Evolutionary conservation across 2,329 filamentous ascomycete genomes (phyloP), one percentile per base, ranked within the genome.

Genomic region (Xylariaceae sp.): DNA sequence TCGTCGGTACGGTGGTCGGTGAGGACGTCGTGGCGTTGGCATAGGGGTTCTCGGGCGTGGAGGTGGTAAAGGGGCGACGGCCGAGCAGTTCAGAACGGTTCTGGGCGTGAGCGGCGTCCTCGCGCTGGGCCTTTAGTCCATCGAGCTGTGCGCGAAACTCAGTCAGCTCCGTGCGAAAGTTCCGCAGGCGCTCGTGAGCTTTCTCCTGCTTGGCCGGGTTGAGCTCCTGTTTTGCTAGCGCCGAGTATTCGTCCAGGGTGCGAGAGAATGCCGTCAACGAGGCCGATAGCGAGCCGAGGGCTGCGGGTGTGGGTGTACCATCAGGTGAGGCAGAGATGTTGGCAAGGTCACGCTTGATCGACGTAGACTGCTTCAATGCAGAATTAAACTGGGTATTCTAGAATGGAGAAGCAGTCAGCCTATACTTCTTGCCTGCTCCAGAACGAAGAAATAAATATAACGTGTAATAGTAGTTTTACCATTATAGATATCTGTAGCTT

Each of bases 201-300:
- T 97, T 96, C 55, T 94, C 88, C 64, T 96, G 90, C 75, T 97
- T 99, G 55, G 90, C 88, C 4, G 89, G 83, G 51, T 96, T 92
- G 26, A 96, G 84, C 73, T 99, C 94, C 66, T 93, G 89, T 61
- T 90, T 89, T 1, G 92, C 88, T 24, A 96, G 84, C 50, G 83
- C 82, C 66, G 88, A 85, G 78, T 99, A 99, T 70, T 97, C 92
- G 75, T 97, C 92, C 60, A 99, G 81, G 1, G 91, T 96, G 57
- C 94, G 91, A 40, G 89, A 84, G 72, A 99, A 92, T 55, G 92
- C 85, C 0, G 76, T 75, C 7, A 78, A 64, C 6, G 88, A 89
- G 27, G 87, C 88, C 4, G 87, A 87, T 64, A 92, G 82, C 67
- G 90, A 84, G 67, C 88, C 87, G 70, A 80, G 61, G 43, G 67